Evolutionary conservation across 805 yeast species (phyloP).

Genomic region (Metschnikowia colocasiae): DNA sequence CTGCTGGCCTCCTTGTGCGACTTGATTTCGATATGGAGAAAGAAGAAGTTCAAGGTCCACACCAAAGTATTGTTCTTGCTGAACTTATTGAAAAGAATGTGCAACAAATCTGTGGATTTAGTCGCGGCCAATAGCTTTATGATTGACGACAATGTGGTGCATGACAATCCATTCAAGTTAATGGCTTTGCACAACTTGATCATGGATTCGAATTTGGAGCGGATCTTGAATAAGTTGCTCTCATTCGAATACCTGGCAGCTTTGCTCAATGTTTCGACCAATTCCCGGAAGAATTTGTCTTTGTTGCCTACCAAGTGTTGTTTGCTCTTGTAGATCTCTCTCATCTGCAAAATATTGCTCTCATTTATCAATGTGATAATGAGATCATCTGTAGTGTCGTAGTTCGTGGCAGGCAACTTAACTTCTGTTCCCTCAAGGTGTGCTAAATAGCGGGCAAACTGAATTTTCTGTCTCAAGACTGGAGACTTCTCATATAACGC

Average conservation of each 20-base stretch:
- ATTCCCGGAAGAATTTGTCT: constrained; percentile 9
- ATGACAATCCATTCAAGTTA: constrained; percentile 19
- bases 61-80: constrained; percentile 16
- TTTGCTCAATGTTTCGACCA: constrained; percentile 14
- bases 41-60: constrained; percentile 28
- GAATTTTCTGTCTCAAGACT: constrained; percentile 15
- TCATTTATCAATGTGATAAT: constrained; percentile 12
- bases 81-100: constrained; percentile 27
- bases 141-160: constrained; percentile 22
- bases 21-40: constrained; percentile 25
- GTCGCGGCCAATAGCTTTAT: constrained; percentile 25
- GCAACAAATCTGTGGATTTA: constrained; percentile 23
- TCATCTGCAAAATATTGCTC: constrained; percentile 16
- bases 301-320: constrained; percentile 12
- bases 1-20: constrained; percentile 19
- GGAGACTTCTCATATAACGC: constrained; percentile 14
- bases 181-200: constrained; percentile 25
- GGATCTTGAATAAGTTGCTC: not conserved
- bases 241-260: constrained; percentile 14
- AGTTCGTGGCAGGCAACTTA: not conserved
- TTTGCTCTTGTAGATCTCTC: constrained; percentile 11
- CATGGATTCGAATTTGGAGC: constrained; percentile 22
- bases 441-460: constrained; percentile 22
- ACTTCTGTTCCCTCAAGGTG: constrained; percentile 13
- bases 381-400: constrained; percentile 3